A percentile compares a stretch with the other conserved stretches of the same genome.
Conservation (phyloP, 352 stramenopile species). For the Phytophthora uliginosa region DNA sequence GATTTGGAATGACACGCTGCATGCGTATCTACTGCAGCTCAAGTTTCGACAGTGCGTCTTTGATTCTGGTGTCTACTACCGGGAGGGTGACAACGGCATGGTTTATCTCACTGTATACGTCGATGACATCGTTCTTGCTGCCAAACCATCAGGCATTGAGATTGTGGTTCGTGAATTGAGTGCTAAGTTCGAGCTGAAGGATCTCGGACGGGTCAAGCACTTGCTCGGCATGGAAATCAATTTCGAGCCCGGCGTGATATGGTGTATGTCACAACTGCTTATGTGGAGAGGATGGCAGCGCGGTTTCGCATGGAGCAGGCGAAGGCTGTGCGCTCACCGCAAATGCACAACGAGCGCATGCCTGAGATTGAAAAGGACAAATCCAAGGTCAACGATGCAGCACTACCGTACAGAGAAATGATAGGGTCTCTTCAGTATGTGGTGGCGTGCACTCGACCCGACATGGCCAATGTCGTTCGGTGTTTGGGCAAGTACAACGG, state of each 20-base stretch:
- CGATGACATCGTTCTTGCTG: neutral
- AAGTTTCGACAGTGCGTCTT: slow-evolving; percentile 9
- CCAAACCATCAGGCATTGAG: neutral
- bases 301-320: slow-evolving; percentile 4
- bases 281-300: neutral
- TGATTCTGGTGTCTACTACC: slow-evolving; percentile 9
- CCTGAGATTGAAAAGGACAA: neutral
- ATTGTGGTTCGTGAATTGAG: slow-evolving; percentile 6
- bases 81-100: neutral
- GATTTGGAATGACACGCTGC: slow-evolving; percentile 13
- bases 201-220: neutral
- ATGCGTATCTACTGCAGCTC: neutral
- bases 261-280: neutral
- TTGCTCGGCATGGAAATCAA: slow-evolving; percentile 11
- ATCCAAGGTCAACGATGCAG: neutral
- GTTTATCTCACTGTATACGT: slow-evolving; percentile 17
- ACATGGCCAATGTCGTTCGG: slow-evolving; percentile 5
- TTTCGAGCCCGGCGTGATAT: slow-evolving; percentile 1
- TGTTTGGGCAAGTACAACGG: slow-evolving; percentile 10
- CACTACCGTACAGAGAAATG: neutral
- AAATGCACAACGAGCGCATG: slow-evolving; percentile 9
- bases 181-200: slow-evolving; percentile 5
- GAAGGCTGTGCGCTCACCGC: neutral
- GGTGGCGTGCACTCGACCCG: slow-evolving; percentile 4
- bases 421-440: slow-evolving; percentile 8